These are phyloP conservation scores for Chlorella sorokiniana DNA, from an alignment of 139 green algal genomes.

Conservation along the genomic window DNA sequence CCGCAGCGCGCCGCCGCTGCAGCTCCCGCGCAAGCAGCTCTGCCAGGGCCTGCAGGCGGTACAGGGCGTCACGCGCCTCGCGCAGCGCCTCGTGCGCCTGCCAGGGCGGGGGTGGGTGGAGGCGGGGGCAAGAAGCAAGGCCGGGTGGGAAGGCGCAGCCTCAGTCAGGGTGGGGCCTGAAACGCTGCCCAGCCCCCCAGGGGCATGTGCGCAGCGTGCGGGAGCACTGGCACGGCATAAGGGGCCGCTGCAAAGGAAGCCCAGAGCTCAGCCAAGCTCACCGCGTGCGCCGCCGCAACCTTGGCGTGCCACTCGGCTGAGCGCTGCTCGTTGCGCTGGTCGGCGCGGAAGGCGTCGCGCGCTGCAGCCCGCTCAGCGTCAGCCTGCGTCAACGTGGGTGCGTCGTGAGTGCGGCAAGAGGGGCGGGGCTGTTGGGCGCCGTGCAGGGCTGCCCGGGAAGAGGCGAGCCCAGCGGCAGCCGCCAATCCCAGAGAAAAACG, in stretches of 20 bases:
- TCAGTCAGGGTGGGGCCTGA: not conserved
- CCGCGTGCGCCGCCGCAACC: slow-evolving; percentile 35
- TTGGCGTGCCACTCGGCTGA: slow-evolving; percentile 38
- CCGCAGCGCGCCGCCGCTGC: not conserved
- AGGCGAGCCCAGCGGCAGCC: not conserved
- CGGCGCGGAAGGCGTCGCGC: slow-evolving; percentile 23
- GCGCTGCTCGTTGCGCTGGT: slow-evolving; percentile 22
- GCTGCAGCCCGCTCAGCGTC: slow-evolving; percentile 30
- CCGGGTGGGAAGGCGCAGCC: not conserved
- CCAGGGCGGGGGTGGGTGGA: not conserved
- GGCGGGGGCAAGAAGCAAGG: not conserved
- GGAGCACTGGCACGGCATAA: not conserved
- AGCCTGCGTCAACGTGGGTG: slow-evolving; percentile 1
- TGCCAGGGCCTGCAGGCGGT: slow-evolving; percentile 32
- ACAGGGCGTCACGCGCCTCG: slow-evolving; percentile 27
- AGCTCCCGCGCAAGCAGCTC: slow-evolving; percentile 32
- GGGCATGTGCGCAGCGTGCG: not conserved
- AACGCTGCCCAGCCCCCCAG: not conserved
- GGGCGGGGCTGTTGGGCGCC: too few relatives aligned
- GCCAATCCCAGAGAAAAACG: not conserved
- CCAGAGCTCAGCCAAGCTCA: not conserved
- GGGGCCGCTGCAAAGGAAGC: too few relatives aligned
- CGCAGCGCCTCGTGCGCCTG: slow-evolving; percentile 40
- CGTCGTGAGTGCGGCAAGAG: not conserved
- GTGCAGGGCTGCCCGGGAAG: not conserved